Conservation (phyloP, 306 rosid species). For the Acacia acuminata region DNA sequence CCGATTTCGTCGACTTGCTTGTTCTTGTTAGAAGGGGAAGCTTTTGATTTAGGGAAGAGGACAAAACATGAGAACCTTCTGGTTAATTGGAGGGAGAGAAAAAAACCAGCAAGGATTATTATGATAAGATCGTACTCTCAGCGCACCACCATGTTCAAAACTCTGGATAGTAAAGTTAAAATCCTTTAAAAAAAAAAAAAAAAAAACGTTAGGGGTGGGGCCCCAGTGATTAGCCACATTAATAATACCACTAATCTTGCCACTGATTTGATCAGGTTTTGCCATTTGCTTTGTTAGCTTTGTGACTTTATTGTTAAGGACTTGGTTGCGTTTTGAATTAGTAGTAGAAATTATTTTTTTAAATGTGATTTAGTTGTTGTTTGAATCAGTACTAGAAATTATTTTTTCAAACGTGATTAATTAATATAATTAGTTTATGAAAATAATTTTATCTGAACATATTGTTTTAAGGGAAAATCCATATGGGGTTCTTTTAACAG, state of each 20-base stretch:
- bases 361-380: no score
- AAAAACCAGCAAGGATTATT: not conserved
- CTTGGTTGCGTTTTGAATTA: no score
- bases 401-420: no score
- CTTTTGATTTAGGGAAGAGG: not conserved
- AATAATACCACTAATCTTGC: not conserved
- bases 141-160: not conserved
- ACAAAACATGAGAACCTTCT: not conserved
- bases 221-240: not conserved
- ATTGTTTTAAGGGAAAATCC: no score
- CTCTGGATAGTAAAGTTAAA: not conserved
- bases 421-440: no score
- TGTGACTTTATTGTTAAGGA: not conserved
- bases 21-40: not conserved
- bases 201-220: not conserved
- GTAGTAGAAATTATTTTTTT: no score
- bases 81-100: not conserved
- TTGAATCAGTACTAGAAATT: no score
- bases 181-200: no score
- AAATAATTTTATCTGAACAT: no score
- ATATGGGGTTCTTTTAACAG: no score
- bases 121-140: slow-evolving; percentile 1
- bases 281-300: not conserved
- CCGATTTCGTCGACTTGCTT: not conserved
- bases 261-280: not conserved